Evolutionary conservation across 208 protist genomes (phyloP).

Genomic region (Trypanosoma melophagium): DNA sequence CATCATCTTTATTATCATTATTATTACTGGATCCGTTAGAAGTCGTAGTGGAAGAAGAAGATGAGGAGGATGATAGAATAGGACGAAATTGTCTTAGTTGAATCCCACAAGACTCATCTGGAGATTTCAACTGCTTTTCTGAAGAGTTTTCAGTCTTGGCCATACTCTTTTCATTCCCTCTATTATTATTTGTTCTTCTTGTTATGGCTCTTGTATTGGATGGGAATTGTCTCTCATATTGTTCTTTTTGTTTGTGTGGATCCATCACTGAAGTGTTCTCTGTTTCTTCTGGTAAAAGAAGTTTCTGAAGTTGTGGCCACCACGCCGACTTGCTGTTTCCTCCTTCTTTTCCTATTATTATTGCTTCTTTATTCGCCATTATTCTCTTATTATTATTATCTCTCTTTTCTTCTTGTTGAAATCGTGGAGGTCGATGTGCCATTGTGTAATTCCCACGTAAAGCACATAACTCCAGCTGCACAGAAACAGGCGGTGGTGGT

Average conservation of each 20-base stretch:
- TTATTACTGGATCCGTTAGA: not conserved
- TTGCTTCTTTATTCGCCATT: not conserved
- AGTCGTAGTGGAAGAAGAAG: not conserved
- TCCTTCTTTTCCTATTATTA: not conserved
- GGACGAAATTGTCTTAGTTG: not conserved
- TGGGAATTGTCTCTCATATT: no score
- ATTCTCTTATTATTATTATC: not conserved
- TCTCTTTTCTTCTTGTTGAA: not conserved
- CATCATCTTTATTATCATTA: not conserved
- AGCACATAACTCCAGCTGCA: conserved; percentile 36
- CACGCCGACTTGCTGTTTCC: no score
- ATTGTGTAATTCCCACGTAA: not conserved
- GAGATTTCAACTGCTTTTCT: no score
- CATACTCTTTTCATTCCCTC: no score
- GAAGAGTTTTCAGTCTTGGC: no score
- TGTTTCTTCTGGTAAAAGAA: not conserved
- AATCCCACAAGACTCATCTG: no score
- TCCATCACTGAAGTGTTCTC: not conserved
- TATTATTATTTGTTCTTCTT: not conserved
- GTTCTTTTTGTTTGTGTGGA: no score
- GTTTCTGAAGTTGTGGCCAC: not conserved
- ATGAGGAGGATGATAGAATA: not conserved
- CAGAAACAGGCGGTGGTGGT: conserved; percentile 32
- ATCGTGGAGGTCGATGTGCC: not conserved
- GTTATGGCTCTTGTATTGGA: not conserved